Percentiles rank a stretch among this genome's conserved stretches.
Conservation (phyloP, 352 stramenopile genomes). For the Plasmopara viticola region DNA sequence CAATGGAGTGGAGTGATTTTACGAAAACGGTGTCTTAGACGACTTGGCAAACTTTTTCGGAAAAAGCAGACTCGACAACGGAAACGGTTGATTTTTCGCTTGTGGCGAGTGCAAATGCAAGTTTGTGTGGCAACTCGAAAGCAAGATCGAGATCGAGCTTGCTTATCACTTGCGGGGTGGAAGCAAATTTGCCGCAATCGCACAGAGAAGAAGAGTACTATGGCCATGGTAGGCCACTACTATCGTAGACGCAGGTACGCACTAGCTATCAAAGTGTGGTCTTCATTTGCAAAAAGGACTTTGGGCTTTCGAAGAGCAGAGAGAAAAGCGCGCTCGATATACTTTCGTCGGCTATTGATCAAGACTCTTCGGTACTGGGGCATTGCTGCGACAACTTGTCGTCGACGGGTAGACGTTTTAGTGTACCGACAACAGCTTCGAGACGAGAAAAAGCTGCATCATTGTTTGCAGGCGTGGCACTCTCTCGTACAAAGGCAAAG, state of each 20-base stretch:
- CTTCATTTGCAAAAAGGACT: slow-evolving; percentile 1
- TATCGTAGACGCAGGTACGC: slow-evolving; percentile 15
- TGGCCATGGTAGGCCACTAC: slow-evolving; percentile 14
- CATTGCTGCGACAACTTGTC: slow-evolving; percentile 8
- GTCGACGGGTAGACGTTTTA: slow-evolving; percentile 16
- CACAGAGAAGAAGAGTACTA: slow-evolving; percentile 2
- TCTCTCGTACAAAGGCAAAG: not conserved
- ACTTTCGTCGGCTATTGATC: slow-evolving; percentile 22
- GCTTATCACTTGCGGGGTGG: slow-evolving; percentile 14
- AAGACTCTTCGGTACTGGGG: slow-evolving; percentile 28
- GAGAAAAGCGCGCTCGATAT: slow-evolving; percentile 22
- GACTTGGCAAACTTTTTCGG: slow-evolving; percentile 37
- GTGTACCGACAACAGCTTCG: slow-evolving; percentile 7
- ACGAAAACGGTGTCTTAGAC: slow-evolving; percentile 27
- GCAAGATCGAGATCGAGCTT: slow-evolving; percentile 1
- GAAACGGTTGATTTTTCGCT: slow-evolving; percentile 13
- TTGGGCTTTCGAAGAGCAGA: slow-evolving; percentile 2
- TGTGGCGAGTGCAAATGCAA: slow-evolving; percentile 12
- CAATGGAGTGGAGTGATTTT: slow-evolving; percentile 27
- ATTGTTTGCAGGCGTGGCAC: slow-evolving; percentile 12
- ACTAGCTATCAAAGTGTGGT: slow-evolving; percentile 13
- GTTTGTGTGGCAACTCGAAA: slow-evolving; percentile 9
- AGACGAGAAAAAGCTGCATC: slow-evolving; percentile 1
- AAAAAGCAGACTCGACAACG: slow-evolving; percentile 24
- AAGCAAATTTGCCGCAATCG: slow-evolving; percentile 5